Base-by-base conservation (phyloP, 805 yeast genomes). In the Limtongia smithiae region DNA sequence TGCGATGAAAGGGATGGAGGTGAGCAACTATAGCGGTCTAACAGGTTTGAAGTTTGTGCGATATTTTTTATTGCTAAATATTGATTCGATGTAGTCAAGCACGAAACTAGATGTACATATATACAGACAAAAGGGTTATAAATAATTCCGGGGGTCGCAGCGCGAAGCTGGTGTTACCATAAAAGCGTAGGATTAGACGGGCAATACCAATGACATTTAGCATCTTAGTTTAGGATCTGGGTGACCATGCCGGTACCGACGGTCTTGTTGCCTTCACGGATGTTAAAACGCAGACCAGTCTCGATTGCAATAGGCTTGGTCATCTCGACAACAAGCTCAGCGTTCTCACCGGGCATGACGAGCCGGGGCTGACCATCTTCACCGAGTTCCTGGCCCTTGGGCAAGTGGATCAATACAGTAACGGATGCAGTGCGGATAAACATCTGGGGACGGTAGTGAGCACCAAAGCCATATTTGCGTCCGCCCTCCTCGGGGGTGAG, bases 211-310 rank as follows among this genome's bases (percentile, higher is more conserved):
- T 7, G 28, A 25, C 6, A 25, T 9, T 7, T 7, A 25, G 9
- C 28, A 6, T 7, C 28, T 66, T 76, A 80, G 70, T 83, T 91
- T 60, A 86, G 70, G 71, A 88, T 82, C 74, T 96, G 83, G 65
- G 98, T 93, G 64, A 93, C 81, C 77, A 93, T 77, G 78, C 98
- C 98, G 61, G 98, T 93, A 73, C 96, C 98, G 61, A 93, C 97
- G 60, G 98, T 93, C 77, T 85, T 86, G 71, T 97, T 97, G 76
- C 97, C 97, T 78, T 93, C 98, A 82, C 98, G 93, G 71, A 93
- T 79, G 82, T 93, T 93, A 85, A 93, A 93, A 76, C 97, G 86
- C 79, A 90, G 96, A 71, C 95, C 95, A 65, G 84, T 83, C 79
- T 93, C 98, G 59, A 93, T 66, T 55, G 97, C 95, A 62, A 94